Percentiles rank a stretch among this genome's conserved stretches.
Conservation (phyloP, 805 yeast species). For the Candida parachauliodes region DNA sequence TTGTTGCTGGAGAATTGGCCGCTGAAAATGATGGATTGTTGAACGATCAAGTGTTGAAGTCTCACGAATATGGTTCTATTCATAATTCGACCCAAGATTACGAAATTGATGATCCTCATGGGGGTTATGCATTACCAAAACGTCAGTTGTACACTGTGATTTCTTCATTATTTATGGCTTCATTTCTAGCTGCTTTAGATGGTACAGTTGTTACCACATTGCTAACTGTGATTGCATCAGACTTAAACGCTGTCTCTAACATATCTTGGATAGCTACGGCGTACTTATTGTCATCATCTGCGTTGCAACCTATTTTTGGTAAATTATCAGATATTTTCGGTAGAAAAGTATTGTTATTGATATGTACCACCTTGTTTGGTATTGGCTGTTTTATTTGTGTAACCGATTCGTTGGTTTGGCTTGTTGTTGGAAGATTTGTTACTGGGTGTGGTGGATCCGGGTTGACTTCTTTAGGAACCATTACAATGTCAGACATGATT, state of each 20-base stretch:
- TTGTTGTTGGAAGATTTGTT: slow-evolving; percentile 61
- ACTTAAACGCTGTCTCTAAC: slow-evolving; percentile 57
- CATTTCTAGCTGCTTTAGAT: slow-evolving; percentile 64
- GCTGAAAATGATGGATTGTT: slow-evolving; percentile 29
- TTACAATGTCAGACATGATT: slow-evolving; percentile 72
- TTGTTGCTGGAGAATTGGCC: slow-evolving; percentile 33
- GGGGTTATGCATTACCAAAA: slow-evolving; percentile 28
- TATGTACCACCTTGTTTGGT: slow-evolving; percentile 54
- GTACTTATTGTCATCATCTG: slow-evolving; percentile 63
- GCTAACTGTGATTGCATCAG: slow-evolving; percentile 64
- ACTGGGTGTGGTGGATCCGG: slow-evolving; percentile 96
- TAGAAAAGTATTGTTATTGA: slow-evolving; percentile 47
- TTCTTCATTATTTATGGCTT: slow-evolving; percentile 30
- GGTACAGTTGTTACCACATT: slow-evolving; percentile 66
- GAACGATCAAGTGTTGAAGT: slow-evolving; percentile 8
- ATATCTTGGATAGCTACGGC: slow-evolving; percentile 75
- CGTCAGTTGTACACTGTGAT: slow-evolving; percentile 27
- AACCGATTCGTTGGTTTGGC: slow-evolving; percentile 42
- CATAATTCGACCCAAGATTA: slow-evolving; percentile 1
- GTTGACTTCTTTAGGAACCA: slow-evolving; percentile 68
- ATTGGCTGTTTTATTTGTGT: slow-evolving; percentile 55
- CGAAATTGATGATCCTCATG: slow-evolving; percentile 13
- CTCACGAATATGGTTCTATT: slow-evolving; percentile 18
- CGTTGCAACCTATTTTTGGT: slow-evolving; percentile 72
- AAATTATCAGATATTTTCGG: slow-evolving; percentile 72